Conservation (phyloP, 306 rosid species). For the Rubus parviflorus region DNA sequence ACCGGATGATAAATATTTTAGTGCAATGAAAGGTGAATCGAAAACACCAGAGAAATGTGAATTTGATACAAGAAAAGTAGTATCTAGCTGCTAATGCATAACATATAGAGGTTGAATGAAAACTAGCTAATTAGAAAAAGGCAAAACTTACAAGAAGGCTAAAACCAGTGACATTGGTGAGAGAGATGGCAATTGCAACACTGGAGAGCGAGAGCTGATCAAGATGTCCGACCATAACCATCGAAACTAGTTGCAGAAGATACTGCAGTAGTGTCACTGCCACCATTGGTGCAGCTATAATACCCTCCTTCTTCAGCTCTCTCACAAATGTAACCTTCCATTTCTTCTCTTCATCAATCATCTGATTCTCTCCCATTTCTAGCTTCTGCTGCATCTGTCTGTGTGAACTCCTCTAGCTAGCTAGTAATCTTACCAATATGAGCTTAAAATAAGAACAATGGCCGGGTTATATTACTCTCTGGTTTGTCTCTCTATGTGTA, state of each 20-base stretch:
- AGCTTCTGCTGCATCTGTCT: neutral
- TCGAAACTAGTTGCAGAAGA: slow-evolving; percentile 26
- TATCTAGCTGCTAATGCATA: no score
- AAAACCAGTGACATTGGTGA: slow-evolving; percentile 37
- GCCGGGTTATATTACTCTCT: neutral
- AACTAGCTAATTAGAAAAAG: neutral
- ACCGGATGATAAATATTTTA: no score
- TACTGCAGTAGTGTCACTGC: slow-evolving; percentile 31
- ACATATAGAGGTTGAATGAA: neutral
- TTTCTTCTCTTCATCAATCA: neutral
- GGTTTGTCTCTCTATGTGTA: neutral
- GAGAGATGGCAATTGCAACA: slow-evolving; percentile 35
- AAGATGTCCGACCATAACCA: slow-evolving; percentile 35
- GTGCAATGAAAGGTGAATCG: no score
- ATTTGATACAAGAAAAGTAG: neutral
- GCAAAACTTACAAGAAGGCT: slow-evolving; percentile 24
- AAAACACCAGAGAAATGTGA: neutral
- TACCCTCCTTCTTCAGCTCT: slow-evolving; percentile 25
- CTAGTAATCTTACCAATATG: neutral
- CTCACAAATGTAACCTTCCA: slow-evolving; percentile 14
- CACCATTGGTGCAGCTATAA: slow-evolving; percentile 33
- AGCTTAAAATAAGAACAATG: neutral
- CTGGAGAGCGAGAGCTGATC: slow-evolving; percentile 25
- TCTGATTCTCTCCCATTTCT: neutral
- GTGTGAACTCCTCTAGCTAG: neutral